Evolutionary conservation across 257 asterid species (phyloP).

Genomic region (Plantago elongata): DNA sequence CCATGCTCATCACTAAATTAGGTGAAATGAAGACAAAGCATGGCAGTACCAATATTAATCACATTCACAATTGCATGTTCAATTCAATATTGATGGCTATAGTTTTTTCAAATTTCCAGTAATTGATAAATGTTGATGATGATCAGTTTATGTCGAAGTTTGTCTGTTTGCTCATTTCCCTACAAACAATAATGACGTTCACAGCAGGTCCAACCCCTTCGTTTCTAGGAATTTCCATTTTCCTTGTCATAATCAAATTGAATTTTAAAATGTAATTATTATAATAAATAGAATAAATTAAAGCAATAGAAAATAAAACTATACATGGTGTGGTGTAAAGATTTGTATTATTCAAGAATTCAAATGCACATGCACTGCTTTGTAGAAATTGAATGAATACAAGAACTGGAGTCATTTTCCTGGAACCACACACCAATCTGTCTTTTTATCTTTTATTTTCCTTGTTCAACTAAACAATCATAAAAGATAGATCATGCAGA

Average conservation of each 20-base stretch:
- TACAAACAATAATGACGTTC: constrained; percentile 11
- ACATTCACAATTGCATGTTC: constrained; percentile 22
- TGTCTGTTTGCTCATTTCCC: constrained; percentile 5
- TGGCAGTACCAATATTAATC: constrained; percentile 32
- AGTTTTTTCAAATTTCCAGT: neutral
- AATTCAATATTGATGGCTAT: constrained; percentile 22
- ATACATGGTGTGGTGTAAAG: too few species aligned
- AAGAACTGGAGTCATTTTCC: constrained; percentile 28
- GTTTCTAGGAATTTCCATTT: constrained; percentile 23
- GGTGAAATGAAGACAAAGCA: constrained; percentile 33
- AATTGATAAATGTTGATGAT: too few species aligned
- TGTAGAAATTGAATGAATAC: constrained; percentile 20
- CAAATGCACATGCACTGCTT: constrained; percentile 17
- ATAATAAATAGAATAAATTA: neutral
- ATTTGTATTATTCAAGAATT: constrained; percentile 5
- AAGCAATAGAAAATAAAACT: neutral
- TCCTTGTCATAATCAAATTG: neutral
- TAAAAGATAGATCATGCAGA: constrained; percentile 18
- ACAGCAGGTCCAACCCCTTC: constrained; percentile 18
- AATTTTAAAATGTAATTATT: neutral
- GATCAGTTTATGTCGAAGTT: neutral
- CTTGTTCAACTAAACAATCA: constrained; percentile 29
- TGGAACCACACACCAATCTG: constrained; percentile 20
- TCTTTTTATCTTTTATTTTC: constrained; percentile 16
- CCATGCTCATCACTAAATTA: constrained; percentile 23